Conservation (phyloP, 1,284 basidiomycete genomes). For the Sporisorium reilianum region DNA sequence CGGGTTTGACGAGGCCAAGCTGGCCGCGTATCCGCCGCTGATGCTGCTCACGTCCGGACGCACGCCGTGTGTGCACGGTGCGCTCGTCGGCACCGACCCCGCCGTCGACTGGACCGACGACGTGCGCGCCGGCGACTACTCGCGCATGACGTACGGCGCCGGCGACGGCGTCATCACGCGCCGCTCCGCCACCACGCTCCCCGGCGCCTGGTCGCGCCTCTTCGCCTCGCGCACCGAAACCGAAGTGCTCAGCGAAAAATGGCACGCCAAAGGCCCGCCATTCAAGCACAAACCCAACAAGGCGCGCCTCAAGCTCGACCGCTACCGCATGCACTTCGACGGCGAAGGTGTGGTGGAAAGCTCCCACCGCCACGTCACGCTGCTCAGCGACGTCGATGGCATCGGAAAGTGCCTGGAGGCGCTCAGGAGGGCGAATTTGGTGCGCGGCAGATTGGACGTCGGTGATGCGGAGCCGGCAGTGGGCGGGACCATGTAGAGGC, state of each 20-base stretch:
- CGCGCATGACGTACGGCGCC: constrained; percentile 48
- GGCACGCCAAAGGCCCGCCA: constrained; percentile 23
- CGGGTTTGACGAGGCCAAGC: constrained; percentile 45
- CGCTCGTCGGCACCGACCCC: constrained; percentile 51
- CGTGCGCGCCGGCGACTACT: constrained; percentile 47
- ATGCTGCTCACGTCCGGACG: constrained; percentile 60
- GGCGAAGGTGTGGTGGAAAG: constrained; percentile 59
- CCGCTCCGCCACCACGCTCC: constrained; percentile 58
- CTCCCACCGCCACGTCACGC: constrained; percentile 57
- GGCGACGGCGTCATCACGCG: constrained; percentile 68
- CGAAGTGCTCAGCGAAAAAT: constrained; percentile 10
- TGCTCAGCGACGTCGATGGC: constrained; percentile 59
- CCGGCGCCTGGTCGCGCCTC: constrained; percentile 46
- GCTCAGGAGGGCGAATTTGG: constrained; percentile 31
- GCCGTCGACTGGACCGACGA: constrained; percentile 33
- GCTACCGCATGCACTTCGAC: constrained; percentile 29
- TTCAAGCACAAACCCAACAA: constrained; percentile 16
- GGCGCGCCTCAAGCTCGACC: constrained; percentile 30
- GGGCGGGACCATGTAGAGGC: neutral
- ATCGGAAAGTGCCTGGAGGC: constrained; percentile 44
- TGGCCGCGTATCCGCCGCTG: constrained; percentile 64
- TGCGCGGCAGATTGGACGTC: constrained; percentile 10
- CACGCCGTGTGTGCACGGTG: constrained; percentile 66
- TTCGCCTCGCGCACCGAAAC: constrained; percentile 39
- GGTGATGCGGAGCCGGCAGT: neutral